Conservation (phyloP, 1,139 yeast genomes). For the Scheffersomyces cryptocercus region DNA sequence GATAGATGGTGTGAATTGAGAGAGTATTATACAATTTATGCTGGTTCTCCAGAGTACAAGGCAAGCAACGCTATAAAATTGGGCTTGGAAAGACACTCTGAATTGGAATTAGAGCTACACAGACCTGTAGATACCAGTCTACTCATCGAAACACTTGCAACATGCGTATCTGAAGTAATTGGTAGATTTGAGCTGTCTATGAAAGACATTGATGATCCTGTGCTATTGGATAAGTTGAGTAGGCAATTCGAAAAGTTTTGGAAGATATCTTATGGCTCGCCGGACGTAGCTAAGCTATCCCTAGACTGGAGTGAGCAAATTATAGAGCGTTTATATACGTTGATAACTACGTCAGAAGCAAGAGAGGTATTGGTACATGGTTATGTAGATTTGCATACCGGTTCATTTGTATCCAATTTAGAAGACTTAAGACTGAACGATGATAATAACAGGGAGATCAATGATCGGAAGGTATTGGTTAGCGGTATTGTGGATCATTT, state of each 20-base stretch:
- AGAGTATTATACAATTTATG: slow-evolving; percentile 20
- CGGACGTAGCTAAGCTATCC: slow-evolving; percentile 24
- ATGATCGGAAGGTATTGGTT: slow-evolving; percentile 39
- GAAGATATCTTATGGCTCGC: slow-evolving; percentile 11
- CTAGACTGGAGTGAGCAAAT: slow-evolving; percentile 35
- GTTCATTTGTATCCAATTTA: slow-evolving; percentile 20
- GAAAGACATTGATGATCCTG: not conserved
- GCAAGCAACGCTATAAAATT: slow-evolving; percentile 9
- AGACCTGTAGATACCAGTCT: slow-evolving; percentile 8
- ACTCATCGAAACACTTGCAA: not conserved
- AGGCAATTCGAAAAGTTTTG: not conserved
- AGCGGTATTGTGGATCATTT: slow-evolving; percentile 68
- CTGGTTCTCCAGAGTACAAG: slow-evolving; percentile 14
- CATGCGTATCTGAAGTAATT: not conserved
- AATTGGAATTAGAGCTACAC: slow-evolving; percentile 13
- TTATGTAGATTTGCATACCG: slow-evolving; percentile 35
- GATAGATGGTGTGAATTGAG: slow-evolving; percentile 27
- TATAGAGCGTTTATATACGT: slow-evolving; percentile 32
- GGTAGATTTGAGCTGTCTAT: slow-evolving; percentile 1
- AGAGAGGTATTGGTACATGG: slow-evolving; percentile 64
- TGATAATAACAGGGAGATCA: slow-evolving; percentile 1
- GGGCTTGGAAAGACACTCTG: slow-evolving; percentile 12
- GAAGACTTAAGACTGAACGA: slow-evolving; percentile 3
- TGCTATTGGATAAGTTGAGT: not conserved
- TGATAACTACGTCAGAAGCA: slow-evolving; percentile 51